A percentile compares a stretch with the other conserved stretches of the same genome.
Evolutionary conservation across 2,329 filamentous ascomycete genomes (phyloP).

Genomic region (Thelonectria rubi): DNA sequence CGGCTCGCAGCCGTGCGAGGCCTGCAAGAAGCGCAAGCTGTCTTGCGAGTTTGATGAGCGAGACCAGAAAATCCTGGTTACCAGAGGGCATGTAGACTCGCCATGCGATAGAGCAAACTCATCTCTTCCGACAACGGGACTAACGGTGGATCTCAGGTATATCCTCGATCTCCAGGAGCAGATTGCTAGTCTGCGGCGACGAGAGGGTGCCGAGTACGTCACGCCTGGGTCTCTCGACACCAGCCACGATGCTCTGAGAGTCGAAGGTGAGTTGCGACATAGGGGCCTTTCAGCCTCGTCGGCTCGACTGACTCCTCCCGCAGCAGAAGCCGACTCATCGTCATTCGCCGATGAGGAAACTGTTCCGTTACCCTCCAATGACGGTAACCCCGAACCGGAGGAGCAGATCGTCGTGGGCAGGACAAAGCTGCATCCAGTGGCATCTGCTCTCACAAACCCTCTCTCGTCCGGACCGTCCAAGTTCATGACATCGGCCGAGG

Average conservation of each 20-base stretch:
- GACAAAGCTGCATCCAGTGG: slow-evolving; percentile 42
- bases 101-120: not conserved
- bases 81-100: slow-evolving; percentile 54
- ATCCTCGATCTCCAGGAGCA: slow-evolving; percentile 49
- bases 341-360: slow-evolving; percentile 25
- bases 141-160: slow-evolving; percentile 39
- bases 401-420: slow-evolving; percentile 26
- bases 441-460: slow-evolving; percentile 52
- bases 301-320: not conserved
- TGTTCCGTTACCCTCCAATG: slow-evolving; percentile 13
- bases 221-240: slow-evolving; percentile 38
- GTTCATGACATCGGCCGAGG: slow-evolving; percentile 53
- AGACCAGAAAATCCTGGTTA: slow-evolving; percentile 60
- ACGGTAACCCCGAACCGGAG: slow-evolving; percentile 30
- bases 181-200: slow-evolving; percentile 24
- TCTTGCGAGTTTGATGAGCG: slow-evolving; percentile 50
- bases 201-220: slow-evolving; percentile 31
- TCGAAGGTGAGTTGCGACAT: slow-evolving; percentile 26
- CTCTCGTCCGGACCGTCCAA: slow-evolving; percentile 51
- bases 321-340: slow-evolving; percentile 20
- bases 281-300: not conserved
- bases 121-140: slow-evolving; percentile 9
- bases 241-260: slow-evolving; percentile 29
- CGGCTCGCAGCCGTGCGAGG: slow-evolving; percentile 45
- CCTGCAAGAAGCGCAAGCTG: slow-evolving; percentile 46